These are phyloP conservation scores for Leccinum obscurum DNA, from an alignment of 768 basidiomycete genomes.

Conservation along the genomic window DNA sequence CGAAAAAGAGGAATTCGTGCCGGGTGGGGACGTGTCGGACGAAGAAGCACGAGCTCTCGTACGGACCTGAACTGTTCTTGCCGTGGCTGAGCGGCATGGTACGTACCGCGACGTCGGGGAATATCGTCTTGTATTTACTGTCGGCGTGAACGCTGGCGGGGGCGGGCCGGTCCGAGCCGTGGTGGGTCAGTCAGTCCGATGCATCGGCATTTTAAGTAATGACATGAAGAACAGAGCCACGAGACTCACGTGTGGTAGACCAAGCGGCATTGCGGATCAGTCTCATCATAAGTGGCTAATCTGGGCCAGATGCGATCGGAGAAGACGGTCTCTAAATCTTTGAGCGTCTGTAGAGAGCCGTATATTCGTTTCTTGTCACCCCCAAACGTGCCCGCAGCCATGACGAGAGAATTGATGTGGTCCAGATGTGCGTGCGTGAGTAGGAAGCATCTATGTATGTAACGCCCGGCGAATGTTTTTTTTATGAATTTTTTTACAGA, in stretches of 20 bases:
- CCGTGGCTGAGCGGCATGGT: conserved; percentile 77
- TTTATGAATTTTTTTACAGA: background rate
- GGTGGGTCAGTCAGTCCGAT: conserved; percentile 11
- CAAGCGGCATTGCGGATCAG: conserved; percentile 58
- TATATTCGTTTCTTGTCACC: conserved; percentile 65
- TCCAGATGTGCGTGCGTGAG: conserved; percentile 91
- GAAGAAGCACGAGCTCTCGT: conserved; percentile 86
- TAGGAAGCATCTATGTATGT: conserved; percentile 70
- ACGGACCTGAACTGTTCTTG: conserved; percentile 49
- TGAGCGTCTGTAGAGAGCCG: conserved; percentile 58
- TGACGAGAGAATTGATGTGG: conserved; percentile 79
- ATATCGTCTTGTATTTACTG: conserved; percentile 51
- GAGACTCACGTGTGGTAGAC: conserved; percentile 62
- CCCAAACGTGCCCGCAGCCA: conserved; percentile 76
- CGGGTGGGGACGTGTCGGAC: conserved; percentile 61
- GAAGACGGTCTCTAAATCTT: conserved; percentile 72
- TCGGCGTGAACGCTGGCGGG: conserved; percentile 49
- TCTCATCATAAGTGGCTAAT: conserved; percentile 71
- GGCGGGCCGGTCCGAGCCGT: background rate
- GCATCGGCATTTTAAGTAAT: background rate
- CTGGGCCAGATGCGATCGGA: conserved; percentile 83
- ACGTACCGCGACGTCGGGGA: conserved; percentile 59
- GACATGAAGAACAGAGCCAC: background rate
- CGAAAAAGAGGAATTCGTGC: conserved; percentile 88
- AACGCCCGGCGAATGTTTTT: background rate